Conservation (phyloP, 139 green algal genomes). For the Tetraselmis chui region DNA sequence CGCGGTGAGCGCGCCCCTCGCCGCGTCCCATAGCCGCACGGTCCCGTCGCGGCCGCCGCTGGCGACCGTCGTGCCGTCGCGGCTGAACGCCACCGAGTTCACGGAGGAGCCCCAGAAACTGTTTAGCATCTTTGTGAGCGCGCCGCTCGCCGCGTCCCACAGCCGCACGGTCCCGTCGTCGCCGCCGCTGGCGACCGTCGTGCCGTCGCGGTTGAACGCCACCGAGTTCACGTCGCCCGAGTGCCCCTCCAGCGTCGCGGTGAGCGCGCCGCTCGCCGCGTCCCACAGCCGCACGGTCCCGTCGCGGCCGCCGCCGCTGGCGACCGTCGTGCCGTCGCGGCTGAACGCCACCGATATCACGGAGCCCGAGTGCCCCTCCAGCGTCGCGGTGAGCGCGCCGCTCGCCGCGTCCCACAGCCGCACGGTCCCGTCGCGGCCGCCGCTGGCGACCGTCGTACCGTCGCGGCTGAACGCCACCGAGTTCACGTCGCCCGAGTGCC, state of each 20-base stretch:
- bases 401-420: constrained; percentile 4
- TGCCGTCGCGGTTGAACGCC: constrained; percentile 9
- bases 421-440: neutral
- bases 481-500: neutral
- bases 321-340: constrained; percentile 77
- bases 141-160: constrained; percentile 8
- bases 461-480: neutral
- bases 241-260: constrained; percentile 5
- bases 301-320: constrained; percentile 82
- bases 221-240: constrained; percentile 5
- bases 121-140: neutral
- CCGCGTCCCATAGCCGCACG: constrained; percentile 9
- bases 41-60: neutral
- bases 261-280: neutral
- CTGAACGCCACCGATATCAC: constrained; percentile 90
- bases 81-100: constrained; percentile 5
- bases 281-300: constrained; percentile 93
- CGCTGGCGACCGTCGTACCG: neutral
- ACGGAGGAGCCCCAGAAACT: neutral
- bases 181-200: constrained; percentile 5
- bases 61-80: constrained; percentile 1
- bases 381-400: neutral
- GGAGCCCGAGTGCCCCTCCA: constrained; percentile 78
- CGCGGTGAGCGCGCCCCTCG: neutral
- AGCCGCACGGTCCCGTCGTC: constrained; percentile 11